Evolutionary conservation across 2,329 filamentous ascomycete genomes (phyloP).

Genomic region (Talaromyces funiculosus): DNA sequence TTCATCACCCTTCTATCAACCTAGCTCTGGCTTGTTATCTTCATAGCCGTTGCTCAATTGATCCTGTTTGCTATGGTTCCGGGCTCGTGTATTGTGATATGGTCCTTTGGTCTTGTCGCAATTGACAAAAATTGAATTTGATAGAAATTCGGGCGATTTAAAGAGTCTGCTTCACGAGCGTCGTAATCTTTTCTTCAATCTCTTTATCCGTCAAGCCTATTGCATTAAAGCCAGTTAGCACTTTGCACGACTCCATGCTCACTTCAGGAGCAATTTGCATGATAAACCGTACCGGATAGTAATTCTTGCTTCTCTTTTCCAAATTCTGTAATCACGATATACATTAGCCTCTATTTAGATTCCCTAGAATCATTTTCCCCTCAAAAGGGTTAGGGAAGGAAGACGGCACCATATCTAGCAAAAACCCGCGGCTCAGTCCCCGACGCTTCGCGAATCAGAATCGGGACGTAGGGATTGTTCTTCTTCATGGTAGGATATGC

Average conservation of each 20-base stretch:
- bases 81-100: no score
- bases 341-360: neutral
- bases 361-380: neutral
- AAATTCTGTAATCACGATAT: constrained; percentile 46
- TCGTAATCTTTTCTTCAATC: constrained; percentile 63
- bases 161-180: constrained; percentile 52
- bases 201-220: constrained; percentile 63
- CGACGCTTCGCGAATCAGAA: constrained; percentile 86
- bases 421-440: constrained; percentile 81
- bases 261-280: neutral
- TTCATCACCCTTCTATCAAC: neutral
- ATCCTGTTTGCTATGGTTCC: no score
- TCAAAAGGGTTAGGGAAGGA: neutral
- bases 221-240: constrained; percentile 14
- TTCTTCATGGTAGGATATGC: constrained; percentile 99
- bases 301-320: constrained; percentile 63
- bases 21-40: no score
- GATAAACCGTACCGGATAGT: constrained; percentile 54
- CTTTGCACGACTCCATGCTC: neutral
- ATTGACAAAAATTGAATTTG: no score
- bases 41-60: no score
- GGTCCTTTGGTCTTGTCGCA: no score
- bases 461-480: constrained; percentile 89
- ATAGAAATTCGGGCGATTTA: no score
- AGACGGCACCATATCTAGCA: constrained; percentile 78